These are phyloP conservation scores for Moniliella sp. DNA, from an alignment of 1,284 basidiomycete genomes.

Conservation along the genomic window DNA sequence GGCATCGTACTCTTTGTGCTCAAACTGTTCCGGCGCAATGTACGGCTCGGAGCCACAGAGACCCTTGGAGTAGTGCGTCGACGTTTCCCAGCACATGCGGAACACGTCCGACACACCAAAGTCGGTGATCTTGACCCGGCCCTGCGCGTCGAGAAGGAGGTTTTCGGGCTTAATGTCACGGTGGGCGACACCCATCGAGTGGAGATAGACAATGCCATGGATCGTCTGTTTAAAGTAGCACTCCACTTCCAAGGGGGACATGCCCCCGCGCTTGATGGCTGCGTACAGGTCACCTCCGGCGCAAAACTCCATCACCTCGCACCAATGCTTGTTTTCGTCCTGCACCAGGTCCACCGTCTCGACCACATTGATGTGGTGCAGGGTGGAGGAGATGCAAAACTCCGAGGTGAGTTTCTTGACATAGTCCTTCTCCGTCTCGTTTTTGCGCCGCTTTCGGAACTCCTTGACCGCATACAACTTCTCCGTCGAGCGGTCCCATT, in stretches of 20 bases:
- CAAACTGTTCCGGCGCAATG: conserved; percentile 90
- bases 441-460: conserved; percentile 90
- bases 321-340: conserved; percentile 87
- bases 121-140: conserved; percentile 94
- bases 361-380: conserved; percentile 86
- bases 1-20: conserved; percentile 90
- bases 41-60: conserved; percentile 93
- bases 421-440: conserved; percentile 96
- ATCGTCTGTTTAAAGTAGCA: conserved; percentile 95
- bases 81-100: conserved; percentile 88
- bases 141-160: conserved; percentile 70
- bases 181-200: conserved; percentile 87
- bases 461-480: conserved; percentile 89
- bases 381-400: conserved; percentile 91
- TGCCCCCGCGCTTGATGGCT: conserved; percentile 87
- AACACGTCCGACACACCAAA: conserved; percentile 97
- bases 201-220: conserved; percentile 65
- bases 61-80: conserved; percentile 86
- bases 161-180: conserved; percentile 97
- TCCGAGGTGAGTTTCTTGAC: conserved; percentile 98
- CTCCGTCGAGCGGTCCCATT: conserved; percentile 89
- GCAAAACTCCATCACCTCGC: conserved; percentile 98
- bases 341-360: conserved; percentile 97
- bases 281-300: conserved; percentile 79
- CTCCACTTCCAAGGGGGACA: conserved; percentile 81